Percentiles rank a stretch among this genome's conserved stretches.
phyloP scores from a whole-genome alignment of 169 alveolate genomes.

The Plasmodium coatneyi region DNA sequence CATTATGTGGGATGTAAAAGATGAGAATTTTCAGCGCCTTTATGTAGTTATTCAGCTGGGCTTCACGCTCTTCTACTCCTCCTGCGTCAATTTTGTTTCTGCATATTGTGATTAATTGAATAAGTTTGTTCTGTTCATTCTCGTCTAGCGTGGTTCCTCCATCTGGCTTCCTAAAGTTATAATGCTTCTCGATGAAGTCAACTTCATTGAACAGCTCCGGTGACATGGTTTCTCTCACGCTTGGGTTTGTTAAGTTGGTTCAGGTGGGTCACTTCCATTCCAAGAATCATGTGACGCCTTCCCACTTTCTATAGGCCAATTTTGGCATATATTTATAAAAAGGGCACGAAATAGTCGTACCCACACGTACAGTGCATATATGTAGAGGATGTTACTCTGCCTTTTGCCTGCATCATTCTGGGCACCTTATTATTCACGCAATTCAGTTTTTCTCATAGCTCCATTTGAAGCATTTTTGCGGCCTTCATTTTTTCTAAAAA shows the following conservation, averaged over 20 bases:
- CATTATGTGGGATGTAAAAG: conserved; percentile 50
- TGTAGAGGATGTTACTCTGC: background rate
- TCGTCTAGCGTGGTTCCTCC: conserved; percentile 34
- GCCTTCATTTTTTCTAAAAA: background rate
- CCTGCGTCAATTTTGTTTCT: conserved; percentile 20
- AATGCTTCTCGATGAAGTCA: conserved; percentile 29
- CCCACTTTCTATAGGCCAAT: background rate
- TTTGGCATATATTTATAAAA: background rate
- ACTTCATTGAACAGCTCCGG: conserved; percentile 26
- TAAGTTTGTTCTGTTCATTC: conserved; percentile 37
- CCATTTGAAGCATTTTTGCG: background rate
- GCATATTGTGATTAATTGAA: conserved; percentile 3
- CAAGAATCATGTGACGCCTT: background rate
- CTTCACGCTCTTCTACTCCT: conserved; percentile 2
- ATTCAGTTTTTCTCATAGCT: background rate
- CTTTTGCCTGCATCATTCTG: background rate
- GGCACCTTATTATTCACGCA: background rate
- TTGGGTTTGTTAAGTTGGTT: background rate
- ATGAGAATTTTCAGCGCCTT: conserved; percentile 37
- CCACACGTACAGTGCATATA: background rate
- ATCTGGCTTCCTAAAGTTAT: conserved; percentile 22
- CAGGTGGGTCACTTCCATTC: background rate
- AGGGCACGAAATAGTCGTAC: background rate
- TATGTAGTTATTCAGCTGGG: conserved; percentile 11
- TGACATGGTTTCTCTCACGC: background rate